Evolutionary conservation across 768 basidiomycete genomes (phyloP).

Genomic region (Pulveroboletus sp.): DNA sequence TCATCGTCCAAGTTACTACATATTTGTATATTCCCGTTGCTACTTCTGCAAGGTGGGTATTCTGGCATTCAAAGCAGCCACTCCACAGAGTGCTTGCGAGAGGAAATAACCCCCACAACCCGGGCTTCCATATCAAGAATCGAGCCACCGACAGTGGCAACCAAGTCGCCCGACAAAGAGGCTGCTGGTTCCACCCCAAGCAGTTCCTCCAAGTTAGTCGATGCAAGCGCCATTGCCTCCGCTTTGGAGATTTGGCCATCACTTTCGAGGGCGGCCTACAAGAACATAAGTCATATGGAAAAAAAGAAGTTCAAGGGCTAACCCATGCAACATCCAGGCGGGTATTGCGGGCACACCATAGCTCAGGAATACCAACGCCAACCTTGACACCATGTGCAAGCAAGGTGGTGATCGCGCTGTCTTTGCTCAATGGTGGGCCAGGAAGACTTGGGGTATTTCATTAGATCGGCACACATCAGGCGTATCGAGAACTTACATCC

Average conservation of each 20-base stretch:
- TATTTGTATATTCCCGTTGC: conserved; percentile 7
- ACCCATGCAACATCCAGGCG: conserved; percentile 86
- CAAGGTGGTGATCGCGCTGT: conserved; percentile 59
- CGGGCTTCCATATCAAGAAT: conserved; percentile 44
- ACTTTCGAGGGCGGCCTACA: conserved; percentile 40
- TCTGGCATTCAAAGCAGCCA: conserved; percentile 35
- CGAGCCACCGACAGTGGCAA: conserved; percentile 55
- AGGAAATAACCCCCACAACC: conserved; percentile 55
- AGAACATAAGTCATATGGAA: conserved; percentile 10
- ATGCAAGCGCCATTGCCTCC: conserved; percentile 51
- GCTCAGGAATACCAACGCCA: conserved; percentile 61
- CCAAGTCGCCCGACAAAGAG: conserved; percentile 45
- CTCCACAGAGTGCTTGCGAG: conserved; percentile 47
- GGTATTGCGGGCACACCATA: conserved; percentile 73
- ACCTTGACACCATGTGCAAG: conserved; percentile 69
- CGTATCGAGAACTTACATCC: conserved; percentile 22
- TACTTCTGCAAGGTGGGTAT: conserved; percentile 6
- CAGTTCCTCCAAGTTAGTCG: conserved; percentile 53
- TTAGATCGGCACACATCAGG: conserved; percentile 2
- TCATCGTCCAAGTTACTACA: no score
- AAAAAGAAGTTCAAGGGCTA: conserved; percentile 25
- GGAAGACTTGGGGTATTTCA: conserved; percentile 21
- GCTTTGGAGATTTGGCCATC: conserved; percentile 38
- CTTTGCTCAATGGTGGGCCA: conserved; percentile 32
- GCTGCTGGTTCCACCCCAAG: conserved; percentile 19